phyloP scores from a whole-genome alignment of 352 stramenopile species.

The Thraustochytrium striatum region DNA sequence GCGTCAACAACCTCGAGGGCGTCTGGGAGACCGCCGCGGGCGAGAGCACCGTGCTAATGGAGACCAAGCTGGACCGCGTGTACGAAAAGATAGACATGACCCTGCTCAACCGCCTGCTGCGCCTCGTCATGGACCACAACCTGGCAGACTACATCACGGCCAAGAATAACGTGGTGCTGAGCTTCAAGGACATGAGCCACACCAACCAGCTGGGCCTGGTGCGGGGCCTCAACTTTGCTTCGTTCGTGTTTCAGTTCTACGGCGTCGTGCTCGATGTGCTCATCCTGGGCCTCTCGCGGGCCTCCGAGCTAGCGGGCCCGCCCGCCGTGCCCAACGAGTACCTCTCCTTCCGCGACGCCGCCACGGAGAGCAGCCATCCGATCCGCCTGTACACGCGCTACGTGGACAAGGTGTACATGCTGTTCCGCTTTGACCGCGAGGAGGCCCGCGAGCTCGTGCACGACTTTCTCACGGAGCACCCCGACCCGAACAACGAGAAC shows the following conservation, averaged over 20 bases:
- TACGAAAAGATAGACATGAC: slow-evolving; percentile 99
- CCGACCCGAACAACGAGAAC: slow-evolving; percentile 99
- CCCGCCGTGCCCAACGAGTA: slow-evolving; percentile 98
- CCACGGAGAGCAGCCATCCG: slow-evolving; percentile 93
- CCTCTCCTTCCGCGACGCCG: slow-evolving; percentile 93
- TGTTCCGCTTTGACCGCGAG: slow-evolving; percentile 97
- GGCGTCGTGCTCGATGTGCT: slow-evolving; percentile 97
- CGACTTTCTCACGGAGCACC: slow-evolving; percentile 97
- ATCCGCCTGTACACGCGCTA: slow-evolving; percentile 99
- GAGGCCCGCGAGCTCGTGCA: slow-evolving; percentile 98
- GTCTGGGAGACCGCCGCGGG: slow-evolving; percentile 96
- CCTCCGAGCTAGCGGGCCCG: slow-evolving; percentile 94
- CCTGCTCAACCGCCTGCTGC: slow-evolving; percentile 93
- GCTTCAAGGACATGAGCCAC: slow-evolving; percentile 99
- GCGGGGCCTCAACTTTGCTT: slow-evolving; percentile 93
- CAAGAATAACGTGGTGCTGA: slow-evolving; percentile 98
- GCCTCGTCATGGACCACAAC: slow-evolving; percentile 99
- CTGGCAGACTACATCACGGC: slow-evolving; percentile 99
- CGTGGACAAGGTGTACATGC: slow-evolving; percentile 98
- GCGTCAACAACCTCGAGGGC: slow-evolving; percentile 98
- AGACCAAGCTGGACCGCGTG: slow-evolving; percentile 98
- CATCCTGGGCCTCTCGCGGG: slow-evolving; percentile 91
- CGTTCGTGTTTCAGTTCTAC: slow-evolving; percentile 98
- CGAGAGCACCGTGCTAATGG: slow-evolving; percentile 97
- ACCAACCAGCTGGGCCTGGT: slow-evolving; percentile 99